Conservation (phyloP, 2,329 filamentous ascomycete genomes). For the Clonostachys solani region DNA sequence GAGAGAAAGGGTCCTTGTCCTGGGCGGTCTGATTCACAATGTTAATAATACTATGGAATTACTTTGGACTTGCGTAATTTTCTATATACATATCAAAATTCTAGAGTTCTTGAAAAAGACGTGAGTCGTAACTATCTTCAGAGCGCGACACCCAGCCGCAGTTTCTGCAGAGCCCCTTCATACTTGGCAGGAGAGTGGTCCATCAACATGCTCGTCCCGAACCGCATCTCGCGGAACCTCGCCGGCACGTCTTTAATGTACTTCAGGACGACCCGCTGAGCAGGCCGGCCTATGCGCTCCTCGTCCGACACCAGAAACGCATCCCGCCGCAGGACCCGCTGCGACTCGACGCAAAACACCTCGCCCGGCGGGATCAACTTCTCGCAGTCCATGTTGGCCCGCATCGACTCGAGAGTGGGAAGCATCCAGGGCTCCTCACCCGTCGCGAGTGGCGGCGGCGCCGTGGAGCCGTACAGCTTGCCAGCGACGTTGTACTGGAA, state of each 20-base stretch:
- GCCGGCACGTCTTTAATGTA: conserved; percentile 69
- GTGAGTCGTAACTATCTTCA: background rate
- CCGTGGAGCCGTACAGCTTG: conserved; percentile 20
- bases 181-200: conserved; percentile 75
- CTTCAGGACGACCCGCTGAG: conserved; percentile 63
- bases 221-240: conserved; percentile 65
- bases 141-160: conserved; percentile 44
- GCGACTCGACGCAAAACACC: conserved; percentile 68
- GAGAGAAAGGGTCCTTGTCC: background rate
- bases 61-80: background rate
- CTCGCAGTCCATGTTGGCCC: conserved; percentile 62
- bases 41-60: background rate
- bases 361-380: conserved; percentile 75
- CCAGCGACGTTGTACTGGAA: conserved; percentile 58
- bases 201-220: conserved; percentile 69
- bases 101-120: too few species aligned
- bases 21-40: background rate
- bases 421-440: conserved; percentile 65
- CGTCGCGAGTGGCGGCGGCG: conserved; percentile 20
- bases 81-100: background rate
- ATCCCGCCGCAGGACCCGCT: conserved; percentile 62
- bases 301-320: conserved; percentile 47
- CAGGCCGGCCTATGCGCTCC: conserved; percentile 57
- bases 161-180: conserved; percentile 61
- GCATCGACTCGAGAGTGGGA: conserved; percentile 60